Conservation (phyloP, 495 filamentous ascomycete species). For the Annulohypoxylon maeteangense region DNA sequence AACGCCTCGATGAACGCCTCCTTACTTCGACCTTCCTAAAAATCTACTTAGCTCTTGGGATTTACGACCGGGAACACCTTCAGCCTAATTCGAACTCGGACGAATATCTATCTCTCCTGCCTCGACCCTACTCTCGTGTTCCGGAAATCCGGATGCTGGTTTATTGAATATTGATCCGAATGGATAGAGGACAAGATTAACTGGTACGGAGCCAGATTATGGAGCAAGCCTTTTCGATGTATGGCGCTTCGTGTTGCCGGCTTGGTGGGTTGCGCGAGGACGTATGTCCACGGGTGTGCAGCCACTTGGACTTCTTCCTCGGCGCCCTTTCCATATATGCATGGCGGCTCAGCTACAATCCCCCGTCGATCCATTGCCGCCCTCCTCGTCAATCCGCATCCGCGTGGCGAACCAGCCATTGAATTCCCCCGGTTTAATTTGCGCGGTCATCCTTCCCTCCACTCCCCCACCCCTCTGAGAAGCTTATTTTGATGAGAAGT, state of each 20-base stretch:
- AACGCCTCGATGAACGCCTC: slow-evolving; percentile 27
- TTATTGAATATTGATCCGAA: slow-evolving; percentile 22
- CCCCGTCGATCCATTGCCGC: slow-evolving; percentile 35
- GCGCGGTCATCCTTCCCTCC: slow-evolving; percentile 3
- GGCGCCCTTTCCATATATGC: slow-evolving; percentile 32
- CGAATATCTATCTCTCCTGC: background rate
- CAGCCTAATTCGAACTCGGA: slow-evolving; percentile 17
- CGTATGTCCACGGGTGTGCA: slow-evolving; percentile 15
- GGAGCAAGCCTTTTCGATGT: slow-evolving; percentile 27
- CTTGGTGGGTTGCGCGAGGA: slow-evolving; percentile 40
- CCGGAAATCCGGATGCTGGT: slow-evolving; percentile 29
- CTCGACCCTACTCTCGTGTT: slow-evolving; percentile 8
- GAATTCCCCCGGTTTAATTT: slow-evolving; percentile 19
- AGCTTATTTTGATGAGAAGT: slow-evolving; percentile 26
- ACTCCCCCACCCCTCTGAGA: too few relatives aligned
- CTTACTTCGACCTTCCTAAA: background rate
- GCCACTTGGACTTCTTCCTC: slow-evolving; percentile 26
- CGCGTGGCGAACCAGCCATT: slow-evolving; percentile 36
- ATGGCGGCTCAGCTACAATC: slow-evolving; percentile 40
- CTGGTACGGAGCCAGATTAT: too few relatives aligned
- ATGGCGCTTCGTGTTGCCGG: slow-evolving; percentile 45
- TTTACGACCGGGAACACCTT: slow-evolving; percentile 8
- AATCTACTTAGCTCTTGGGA: background rate
- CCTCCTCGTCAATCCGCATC: slow-evolving; percentile 28
- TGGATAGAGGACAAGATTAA: slow-evolving; percentile 16